Evolutionary conservation across 768 basidiomycete species (phyloP).

Genomic region (Lactifluus echinatus): DNA sequence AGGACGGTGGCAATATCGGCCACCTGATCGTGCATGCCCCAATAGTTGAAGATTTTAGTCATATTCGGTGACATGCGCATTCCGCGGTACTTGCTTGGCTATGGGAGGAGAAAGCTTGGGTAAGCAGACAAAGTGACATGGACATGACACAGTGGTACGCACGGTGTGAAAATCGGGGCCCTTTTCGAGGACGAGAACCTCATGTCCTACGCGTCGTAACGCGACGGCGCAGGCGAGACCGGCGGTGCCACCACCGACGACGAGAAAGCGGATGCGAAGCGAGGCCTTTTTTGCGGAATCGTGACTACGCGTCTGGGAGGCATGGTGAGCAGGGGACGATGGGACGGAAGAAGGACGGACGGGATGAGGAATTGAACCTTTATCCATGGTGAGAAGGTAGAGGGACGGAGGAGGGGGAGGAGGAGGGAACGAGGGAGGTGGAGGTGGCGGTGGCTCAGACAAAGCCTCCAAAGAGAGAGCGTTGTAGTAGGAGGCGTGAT

Average conservation of each 20-base stretch:
- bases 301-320: conserved; percentile 2
- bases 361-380: conserved; percentile 5
- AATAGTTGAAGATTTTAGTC: conserved; percentile 30
- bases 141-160: conserved; percentile 5
- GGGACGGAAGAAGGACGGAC: neutral
- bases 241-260: conserved; percentile 29
- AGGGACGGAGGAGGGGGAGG: neutral
- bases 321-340: neutral
- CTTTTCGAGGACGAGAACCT: conserved; percentile 29
- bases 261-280: conserved; percentile 26
- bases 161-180: conserved; percentile 25
- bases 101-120: neutral
- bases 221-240: conserved; percentile 32
- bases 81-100: conserved; percentile 21
- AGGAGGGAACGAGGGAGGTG: neutral
- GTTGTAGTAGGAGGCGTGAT: neutral
- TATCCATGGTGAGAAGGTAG: neutral
- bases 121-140: neutral
- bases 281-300: conserved; percentile 15
- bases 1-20: conserved; percentile 20
- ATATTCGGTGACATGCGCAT: conserved; percentile 31
- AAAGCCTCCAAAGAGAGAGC: neutral
- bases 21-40: conserved; percentile 29
- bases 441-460: neutral
- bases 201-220: conserved; percentile 30